Conservation (phyloP, 2,329 filamentous ascomycete species). For the Fusarium albidum region DNA sequence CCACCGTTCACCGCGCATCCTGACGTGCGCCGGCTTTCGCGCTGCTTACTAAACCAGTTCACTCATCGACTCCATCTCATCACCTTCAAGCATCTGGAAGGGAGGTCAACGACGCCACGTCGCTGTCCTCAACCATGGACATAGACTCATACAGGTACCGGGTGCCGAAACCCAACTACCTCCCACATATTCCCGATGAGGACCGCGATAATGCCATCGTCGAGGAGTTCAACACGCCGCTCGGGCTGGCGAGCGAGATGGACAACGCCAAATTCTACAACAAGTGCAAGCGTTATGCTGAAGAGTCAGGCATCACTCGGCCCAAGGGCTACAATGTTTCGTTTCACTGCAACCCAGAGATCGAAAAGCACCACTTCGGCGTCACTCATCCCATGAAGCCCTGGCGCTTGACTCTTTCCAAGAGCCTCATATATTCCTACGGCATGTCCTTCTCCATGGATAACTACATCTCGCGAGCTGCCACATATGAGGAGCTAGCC, state of each 20-base stretch:
- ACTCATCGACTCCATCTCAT: slow-evolving; percentile 13
- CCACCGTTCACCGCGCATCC: not conserved
- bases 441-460: slow-evolving; percentile 98
- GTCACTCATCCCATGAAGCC: slow-evolving; percentile 99
- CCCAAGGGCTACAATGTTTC: slow-evolving; percentile 92
- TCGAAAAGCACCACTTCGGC: slow-evolving; percentile 97
- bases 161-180: slow-evolving; percentile 67
- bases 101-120: slow-evolving; percentile 2
- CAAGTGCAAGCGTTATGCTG: slow-evolving; percentile 65
- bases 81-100: slow-evolving; percentile 3
- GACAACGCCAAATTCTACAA: slow-evolving; percentile 65
- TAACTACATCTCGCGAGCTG: slow-evolving; percentile 83
- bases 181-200: slow-evolving; percentile 62
- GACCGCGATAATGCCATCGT: slow-evolving; percentile 62
- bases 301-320: slow-evolving; percentile 74
- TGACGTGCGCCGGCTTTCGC: not conserved
- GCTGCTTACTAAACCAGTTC: slow-evolving; percentile 16
- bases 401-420: slow-evolving; percentile 94
- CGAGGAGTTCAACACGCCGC: slow-evolving; percentile 59
- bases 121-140: slow-evolving; percentile 41
- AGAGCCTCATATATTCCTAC: slow-evolving; percentile 92
- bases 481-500: slow-evolving; percentile 86
- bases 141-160: slow-evolving; percentile 60
- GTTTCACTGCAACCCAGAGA: slow-evolving; percentile 93
- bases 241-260: slow-evolving; percentile 59